Base-by-base conservation (phyloP, 108 stramenopile genomes). In the Stephanodiscus minutulus region DNA sequence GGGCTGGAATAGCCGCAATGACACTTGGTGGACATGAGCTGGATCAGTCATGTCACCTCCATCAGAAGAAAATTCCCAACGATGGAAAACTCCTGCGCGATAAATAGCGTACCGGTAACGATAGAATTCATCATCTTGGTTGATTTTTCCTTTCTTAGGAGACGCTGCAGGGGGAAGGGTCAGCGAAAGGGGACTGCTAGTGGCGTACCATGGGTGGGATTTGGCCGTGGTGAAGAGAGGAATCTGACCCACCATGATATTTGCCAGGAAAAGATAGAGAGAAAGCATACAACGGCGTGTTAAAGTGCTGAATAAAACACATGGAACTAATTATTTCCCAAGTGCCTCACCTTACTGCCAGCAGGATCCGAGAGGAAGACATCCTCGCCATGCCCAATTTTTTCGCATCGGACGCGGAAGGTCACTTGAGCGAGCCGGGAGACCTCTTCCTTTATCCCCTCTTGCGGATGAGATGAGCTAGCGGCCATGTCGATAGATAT, bases 331-430 rank as follows among this genome's bases (percentile, higher is more conserved):
- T 54, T 15, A 11, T 8, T 22, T 17, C 15, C 15, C 1, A 17
- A 5, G 20, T 53, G 20, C 58, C 88, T 69, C 77, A 89, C 88
- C 83, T 65, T 80, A 59, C 72, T 65, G 18, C 66, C 59, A 22
- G 76, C 68, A 47, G 68, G 24, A 64, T 86, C 77, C 22, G 68
- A 71, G 63, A 94, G 59, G 66, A 81, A 91, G 5, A 94, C 87
- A 27, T 77, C 76, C 72, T 94, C 93, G 49, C 93, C 93, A 79
- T 90, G 81, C 25, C 89, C 89, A 33, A 94, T 55, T 9, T 74
- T 70, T 81, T 94, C 93, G 61, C 89, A 88, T 49, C 93, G 87
- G 15, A 91, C 93, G 46, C 90, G 89, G 72, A 94, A 94, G 48
- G 82, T 85, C 9, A 90, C 88, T 57, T 78, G 78, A 11, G 93